A percentile compares a stretch with the other conserved stretches of the same genome.
phyloP scores from a whole-genome alignment of 2,329 filamentous ascomycete species.

The Arthroderma sp. region DNA sequence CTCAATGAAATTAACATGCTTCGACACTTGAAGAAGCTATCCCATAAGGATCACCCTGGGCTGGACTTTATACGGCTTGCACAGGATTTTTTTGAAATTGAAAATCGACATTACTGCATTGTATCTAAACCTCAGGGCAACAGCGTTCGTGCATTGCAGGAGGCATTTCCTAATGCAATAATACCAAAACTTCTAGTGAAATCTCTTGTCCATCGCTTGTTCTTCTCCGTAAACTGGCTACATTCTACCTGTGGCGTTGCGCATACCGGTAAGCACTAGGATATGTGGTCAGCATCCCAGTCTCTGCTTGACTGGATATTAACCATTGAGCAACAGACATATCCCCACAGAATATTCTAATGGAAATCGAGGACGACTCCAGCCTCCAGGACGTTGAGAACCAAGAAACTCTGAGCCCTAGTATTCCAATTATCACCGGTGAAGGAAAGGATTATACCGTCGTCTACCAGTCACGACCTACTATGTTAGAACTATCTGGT shows the following conservation, averaged over 20 bases:
- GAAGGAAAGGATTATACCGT: conserved; percentile 1
- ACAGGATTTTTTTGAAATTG: conserved; percentile 15
- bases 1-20: conserved; percentile 15
- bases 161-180: conserved; percentile 11
- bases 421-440: conserved; percentile 4
- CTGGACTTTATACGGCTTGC: conserved; percentile 14
- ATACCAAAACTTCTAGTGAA: conserved; percentile 13
- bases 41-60: conserved; percentile 10
- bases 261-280: conserved; percentile 12
- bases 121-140: conserved; percentile 14
- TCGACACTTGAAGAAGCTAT: conserved; percentile 9
- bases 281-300: neutral
- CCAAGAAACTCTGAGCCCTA: conserved; percentile 6
- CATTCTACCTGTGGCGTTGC: conserved; percentile 10
- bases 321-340: conserved; percentile 7
- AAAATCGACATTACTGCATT: conserved; percentile 16
- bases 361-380: conserved; percentile 4
- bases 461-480: conserved; percentile 8
- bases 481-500: conserved; percentile 7
- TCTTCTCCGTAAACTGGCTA: conserved; percentile 12
- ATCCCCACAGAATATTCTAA: conserved; percentile 10
- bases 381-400: conserved; percentile 9
- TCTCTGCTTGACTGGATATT: neutral
- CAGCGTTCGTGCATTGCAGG: conserved; percentile 14
- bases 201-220: conserved; percentile 11